Evolutionary conservation across 306 rosid genomes (phyloP), one percentile per base, ranked within the genome.

Genomic region (Glycine soja): DNA sequence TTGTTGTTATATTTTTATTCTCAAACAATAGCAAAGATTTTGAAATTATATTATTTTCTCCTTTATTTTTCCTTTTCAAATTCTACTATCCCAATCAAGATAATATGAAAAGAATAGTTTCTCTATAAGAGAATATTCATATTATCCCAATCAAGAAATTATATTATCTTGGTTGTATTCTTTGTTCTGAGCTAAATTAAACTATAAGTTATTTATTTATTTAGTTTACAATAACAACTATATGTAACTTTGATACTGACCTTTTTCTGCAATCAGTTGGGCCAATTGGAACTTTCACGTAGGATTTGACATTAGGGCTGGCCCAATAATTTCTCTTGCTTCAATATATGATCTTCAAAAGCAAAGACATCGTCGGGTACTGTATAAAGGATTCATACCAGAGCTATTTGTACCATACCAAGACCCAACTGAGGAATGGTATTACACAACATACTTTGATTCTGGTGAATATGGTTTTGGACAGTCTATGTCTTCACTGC

Each of bases 381-480:
- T 92, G 18, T 92, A 92, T 71, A 86, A 81, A 83, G 95, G 87
- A 2, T 89, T 77, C 61, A 71, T 89, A 73, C 89, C 95, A 3
- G 95, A 92, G 80, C 4, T 88, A 2, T 89, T 85, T 65, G 87
- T 89, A 62, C 89, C 92, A 9, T 92, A 92, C 79, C 90, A 87
- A 91, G 94, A 92, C 74, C 92, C 90, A 64, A 80, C 87, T 3
- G 86, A 79, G 16, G 97, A 92, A 10, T 83, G 89, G 89, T 90
- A 83, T 65, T 89, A 81, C 81, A 81, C 74, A 24, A 86, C 89
- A 8, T 86, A 74, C 74, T 84, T 90, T 30, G 94, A 92, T 13
- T 40, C 59, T 15, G 93, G 92, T 0, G 97, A 90, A 75, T 89
- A 24, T 43, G 90, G 90, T 1, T 83, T 86, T 7, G 97, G 97